Conservation (phyloP, 805 yeast genomes). For the Starmera quercuum region DNA sequence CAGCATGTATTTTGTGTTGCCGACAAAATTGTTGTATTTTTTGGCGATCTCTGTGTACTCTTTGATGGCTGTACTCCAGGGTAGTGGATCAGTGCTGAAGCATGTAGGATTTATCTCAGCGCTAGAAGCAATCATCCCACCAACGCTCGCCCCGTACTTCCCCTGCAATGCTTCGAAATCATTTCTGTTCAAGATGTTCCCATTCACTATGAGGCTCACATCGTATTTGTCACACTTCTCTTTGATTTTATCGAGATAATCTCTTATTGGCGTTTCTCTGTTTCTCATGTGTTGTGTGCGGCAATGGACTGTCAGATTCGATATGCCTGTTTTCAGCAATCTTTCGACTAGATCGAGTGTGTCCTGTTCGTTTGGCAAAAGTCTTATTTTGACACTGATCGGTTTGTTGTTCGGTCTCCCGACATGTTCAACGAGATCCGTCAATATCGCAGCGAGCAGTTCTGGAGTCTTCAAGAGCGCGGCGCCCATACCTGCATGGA, state of each 20-base stretch:
- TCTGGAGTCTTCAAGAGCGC: conserved; percentile 83
- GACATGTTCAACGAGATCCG: conserved; percentile 63
- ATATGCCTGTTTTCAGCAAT: conserved; percentile 69
- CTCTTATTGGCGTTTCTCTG: conserved; percentile 73
- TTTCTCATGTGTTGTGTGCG: conserved; percentile 85
- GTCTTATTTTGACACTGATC: conserved; percentile 84
- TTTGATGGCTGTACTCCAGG: conserved; percentile 47
- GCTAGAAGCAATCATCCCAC: conserved; percentile 89
- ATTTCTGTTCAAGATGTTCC: conserved; percentile 49
- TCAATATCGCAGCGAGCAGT: conserved; percentile 58
- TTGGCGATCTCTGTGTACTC: conserved; percentile 51
- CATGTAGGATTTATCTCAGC: conserved; percentile 86
- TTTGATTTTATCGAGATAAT: conserved; percentile 55
- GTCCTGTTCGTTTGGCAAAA: conserved; percentile 55
- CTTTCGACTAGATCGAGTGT: conserved; percentile 52
- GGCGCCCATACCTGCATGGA: conserved; percentile 98
- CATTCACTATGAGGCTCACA: conserved; percentile 77
- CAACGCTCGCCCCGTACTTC: conserved; percentile 52
- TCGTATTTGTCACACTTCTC: conserved; percentile 50
- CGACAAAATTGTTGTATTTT: conserved; percentile 49
- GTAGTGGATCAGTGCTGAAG: conserved; percentile 36
- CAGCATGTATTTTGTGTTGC: conserved; percentile 78
- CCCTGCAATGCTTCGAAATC: conserved; percentile 49
- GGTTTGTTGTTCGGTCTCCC: conserved; percentile 74
- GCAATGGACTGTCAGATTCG: conserved; percentile 86